Percentiles rank a stretch among this genome's conserved stretches.
These are phyloP conservation scores for Massariosphaeria phaeospora DNA, from an alignment of 495 filamentous ascomycete genomes.

Conservation along the genomic window DNA sequence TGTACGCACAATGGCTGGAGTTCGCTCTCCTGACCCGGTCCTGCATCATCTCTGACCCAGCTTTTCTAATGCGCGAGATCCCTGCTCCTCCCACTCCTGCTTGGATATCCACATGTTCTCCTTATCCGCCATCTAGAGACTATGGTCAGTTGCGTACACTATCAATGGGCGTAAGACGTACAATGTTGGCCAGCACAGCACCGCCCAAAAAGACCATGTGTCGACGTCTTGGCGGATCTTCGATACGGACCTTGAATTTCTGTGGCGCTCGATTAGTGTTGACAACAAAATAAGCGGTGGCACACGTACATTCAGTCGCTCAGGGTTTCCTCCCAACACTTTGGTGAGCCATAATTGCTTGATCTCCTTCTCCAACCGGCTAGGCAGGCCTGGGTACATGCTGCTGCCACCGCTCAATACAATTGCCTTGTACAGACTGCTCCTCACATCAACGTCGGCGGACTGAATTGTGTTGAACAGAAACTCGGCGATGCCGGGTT, in stretches of 20 bases:
- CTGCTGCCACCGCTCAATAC: constrained; percentile 93
- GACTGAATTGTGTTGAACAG: constrained; percentile 97
- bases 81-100: constrained; percentile 94
- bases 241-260: constrained; percentile 99
- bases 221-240: constrained; percentile 89
- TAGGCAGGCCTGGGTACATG: constrained; percentile 97
- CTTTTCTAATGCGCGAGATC: constrained; percentile 79
- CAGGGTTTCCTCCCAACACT: constrained; percentile 82
- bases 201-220: constrained; percentile 99
- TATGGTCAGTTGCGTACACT: constrained; percentile 20
- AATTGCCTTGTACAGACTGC: constrained; percentile 91
- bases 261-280: constrained; percentile 35
- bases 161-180: constrained; percentile 39
- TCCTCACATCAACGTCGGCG: constrained; percentile 90
- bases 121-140: constrained; percentile 88
- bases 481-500: constrained; percentile 92
- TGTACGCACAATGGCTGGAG: constrained; percentile 2
- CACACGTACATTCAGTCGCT: constrained; percentile 68
- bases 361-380: constrained; percentile 92
- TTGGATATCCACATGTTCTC: constrained; percentile 98
- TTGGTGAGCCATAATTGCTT: constrained; percentile 97
- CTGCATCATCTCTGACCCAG: constrained; percentile 63
- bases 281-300: background rate
- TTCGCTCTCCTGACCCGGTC: background rate
- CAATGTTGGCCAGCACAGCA: constrained; percentile 92